A percentile compares a stretch with the other conserved stretches of the same genome.
Evolutionary conservation across 345 rosid species (phyloP).

Genomic region (Gossypium bickii): DNA sequence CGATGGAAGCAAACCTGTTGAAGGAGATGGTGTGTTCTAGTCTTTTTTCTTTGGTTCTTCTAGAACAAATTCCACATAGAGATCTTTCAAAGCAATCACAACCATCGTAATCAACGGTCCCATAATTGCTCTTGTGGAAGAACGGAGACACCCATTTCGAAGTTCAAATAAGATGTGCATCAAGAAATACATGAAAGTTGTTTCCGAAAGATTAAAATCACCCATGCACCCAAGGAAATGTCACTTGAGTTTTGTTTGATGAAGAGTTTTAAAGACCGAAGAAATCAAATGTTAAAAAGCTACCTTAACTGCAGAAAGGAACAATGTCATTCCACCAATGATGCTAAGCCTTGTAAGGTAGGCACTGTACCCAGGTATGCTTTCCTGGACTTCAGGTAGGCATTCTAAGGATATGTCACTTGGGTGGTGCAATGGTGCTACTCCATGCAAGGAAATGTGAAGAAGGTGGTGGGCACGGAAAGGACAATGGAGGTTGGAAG

Average conservation of each 20-base stretch:
- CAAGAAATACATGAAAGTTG: neutral
- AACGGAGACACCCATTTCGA: neutral
- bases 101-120: conserved; percentile 94
- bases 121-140: conserved; percentile 82
- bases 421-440: no score
- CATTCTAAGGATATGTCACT: no score
- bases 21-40: conserved; percentile 8
- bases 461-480: no score
- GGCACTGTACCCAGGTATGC: conserved; percentile 74
- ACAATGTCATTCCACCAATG: conserved; percentile 92
- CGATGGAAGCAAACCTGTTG: conserved; percentile 5
- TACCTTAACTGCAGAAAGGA: conserved; percentile 93
- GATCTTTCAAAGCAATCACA: conserved; percentile 81
- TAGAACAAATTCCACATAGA: conserved; percentile 77
- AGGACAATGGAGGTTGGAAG: no score
- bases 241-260: no score
- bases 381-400: conserved; percentile 72
- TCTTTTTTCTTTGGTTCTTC: conserved; percentile 50
- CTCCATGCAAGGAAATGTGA: no score
- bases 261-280: no score
- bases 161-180: conserved; percentile 7
- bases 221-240: neutral
- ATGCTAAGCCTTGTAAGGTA: conserved; percentile 91
- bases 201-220: neutral
- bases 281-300: neutral